These are phyloP conservation scores for Pseudoscleropodium purum DNA, from an alignment of 225 moss, liverwort and hornwort species.

Conservation along the genomic window DNA sequence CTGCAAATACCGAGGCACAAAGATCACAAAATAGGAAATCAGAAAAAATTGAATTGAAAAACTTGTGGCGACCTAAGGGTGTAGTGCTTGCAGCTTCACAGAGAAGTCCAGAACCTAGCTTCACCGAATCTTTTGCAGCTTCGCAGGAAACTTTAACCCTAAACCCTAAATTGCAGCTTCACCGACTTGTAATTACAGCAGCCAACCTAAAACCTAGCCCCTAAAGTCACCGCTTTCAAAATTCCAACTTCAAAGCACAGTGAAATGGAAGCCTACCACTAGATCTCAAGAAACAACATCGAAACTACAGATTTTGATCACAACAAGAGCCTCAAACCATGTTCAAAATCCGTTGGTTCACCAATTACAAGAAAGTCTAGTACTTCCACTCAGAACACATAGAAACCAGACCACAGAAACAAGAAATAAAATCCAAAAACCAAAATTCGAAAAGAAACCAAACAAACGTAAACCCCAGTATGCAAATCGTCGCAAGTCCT, in stretches of 20 bases:
- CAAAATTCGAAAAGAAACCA: not conserved
- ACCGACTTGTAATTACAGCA: not conserved
- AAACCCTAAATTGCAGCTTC: not conserved
- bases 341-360: not conserved
- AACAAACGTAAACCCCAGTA: not conserved
- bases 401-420: not conserved
- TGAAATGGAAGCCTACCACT: not conserved
- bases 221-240: not conserved
- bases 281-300: not conserved
- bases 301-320: not conserved
- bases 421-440: not conserved
- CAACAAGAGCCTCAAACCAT: not conserved
- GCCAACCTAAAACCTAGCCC: not conserved
- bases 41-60: not conserved
- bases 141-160: not conserved
- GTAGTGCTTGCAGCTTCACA: not conserved
- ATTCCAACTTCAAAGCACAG: not conserved
- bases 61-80: too few relatives aligned
- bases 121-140: not conserved
- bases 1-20: conserved; percentile 12
- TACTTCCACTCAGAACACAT: not conserved
- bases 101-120: not conserved
- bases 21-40: not conserved
- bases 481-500: not conserved
- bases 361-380: not conserved